These are phyloP conservation scores for Fusarium nisikadoi DNA, from an alignment of 2,329 filamentous ascomycete genomes.

Conservation along the genomic window DNA sequence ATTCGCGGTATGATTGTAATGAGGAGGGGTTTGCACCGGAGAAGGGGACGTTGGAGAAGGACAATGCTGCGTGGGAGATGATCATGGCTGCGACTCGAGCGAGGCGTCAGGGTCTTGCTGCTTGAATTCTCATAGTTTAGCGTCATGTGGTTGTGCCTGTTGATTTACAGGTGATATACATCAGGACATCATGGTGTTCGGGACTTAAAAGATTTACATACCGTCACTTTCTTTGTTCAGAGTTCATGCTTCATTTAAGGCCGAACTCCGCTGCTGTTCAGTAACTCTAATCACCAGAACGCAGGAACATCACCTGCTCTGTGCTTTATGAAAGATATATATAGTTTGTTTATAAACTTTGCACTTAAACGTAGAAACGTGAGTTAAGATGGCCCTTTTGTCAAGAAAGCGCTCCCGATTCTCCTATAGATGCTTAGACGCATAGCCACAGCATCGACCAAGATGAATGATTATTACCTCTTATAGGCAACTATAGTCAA, in stretches of 20 bases:
- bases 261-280: fast-evolving
- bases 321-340: fast-evolving
- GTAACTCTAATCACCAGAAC: fast-evolving
- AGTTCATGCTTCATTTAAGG: fast-evolving
- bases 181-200: fast-evolving
- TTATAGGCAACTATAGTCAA: fast-evolving
- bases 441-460: fast-evolving
- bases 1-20: fast-evolving
- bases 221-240: neutral
- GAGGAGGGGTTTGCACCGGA: neutral
- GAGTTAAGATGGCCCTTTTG: fast-evolving
- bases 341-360: neutral
- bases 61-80: slow-evolving; percentile 3
- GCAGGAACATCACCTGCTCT: fast-evolving
- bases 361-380: fast-evolving
- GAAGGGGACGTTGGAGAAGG: neutral
- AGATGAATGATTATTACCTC: fast-evolving
- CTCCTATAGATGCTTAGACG: fast-evolving
- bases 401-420: fast-evolving
- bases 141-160: fast-evolving
- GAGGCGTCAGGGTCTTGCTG: fast-evolving
- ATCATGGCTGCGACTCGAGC: neutral
- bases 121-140: fast-evolving
- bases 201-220: neutral
- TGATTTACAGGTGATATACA: fast-evolving